A percentile compares a stretch with the other conserved stretches of the same genome.
phyloP scores from a whole-genome alignment of 108 stramenopile genomes.

The Nitzschia putrida region DNA sequence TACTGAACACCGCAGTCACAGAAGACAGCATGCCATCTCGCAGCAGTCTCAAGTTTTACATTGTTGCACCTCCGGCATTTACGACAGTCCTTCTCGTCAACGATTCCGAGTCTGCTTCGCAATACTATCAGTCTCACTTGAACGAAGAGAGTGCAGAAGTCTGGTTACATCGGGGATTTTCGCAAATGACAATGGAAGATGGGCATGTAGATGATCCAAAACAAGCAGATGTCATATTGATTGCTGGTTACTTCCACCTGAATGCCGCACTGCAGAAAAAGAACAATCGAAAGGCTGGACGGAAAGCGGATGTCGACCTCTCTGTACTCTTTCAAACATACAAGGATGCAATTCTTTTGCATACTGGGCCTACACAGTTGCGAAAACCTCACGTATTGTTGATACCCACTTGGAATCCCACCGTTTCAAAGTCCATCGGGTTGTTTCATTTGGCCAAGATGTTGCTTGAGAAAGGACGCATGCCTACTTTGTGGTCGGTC shows the following conservation, averaged over 20 bases:
- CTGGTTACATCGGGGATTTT: conserved; percentile 50
- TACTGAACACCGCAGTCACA: too few species aligned
- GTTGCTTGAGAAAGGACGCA: conserved; percentile 4
- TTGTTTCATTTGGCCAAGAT: conserved; percentile 5
- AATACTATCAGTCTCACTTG: conserved; percentile 30
- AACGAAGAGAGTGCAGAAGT: conserved; percentile 57
- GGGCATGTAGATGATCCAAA: conserved; percentile 21
- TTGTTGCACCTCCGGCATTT: conserved; percentile 12
- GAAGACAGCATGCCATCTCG: background rate
- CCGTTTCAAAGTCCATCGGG: conserved; percentile 27
- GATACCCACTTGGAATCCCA: conserved; percentile 45
- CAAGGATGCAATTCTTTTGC: background rate
- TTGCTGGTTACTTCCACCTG: conserved; percentile 45
- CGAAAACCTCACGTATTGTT: conserved; percentile 39
- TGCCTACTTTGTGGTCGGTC: conserved; percentile 34
- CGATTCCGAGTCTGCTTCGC: conserved; percentile 2
- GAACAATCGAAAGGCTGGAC: background rate
- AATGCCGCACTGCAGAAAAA: background rate
- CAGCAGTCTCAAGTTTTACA: background rate
- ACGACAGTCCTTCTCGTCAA: conserved; percentile 8
- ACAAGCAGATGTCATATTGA: conserved; percentile 41
- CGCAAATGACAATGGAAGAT: conserved; percentile 14
- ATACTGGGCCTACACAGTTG: background rate
- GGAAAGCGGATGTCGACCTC: background rate
- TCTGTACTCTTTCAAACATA: conserved; percentile 1